Evolutionary conservation across 176 grass and related monocot species (phyloP).

Genomic region (Luzula sylvatica): DNA sequence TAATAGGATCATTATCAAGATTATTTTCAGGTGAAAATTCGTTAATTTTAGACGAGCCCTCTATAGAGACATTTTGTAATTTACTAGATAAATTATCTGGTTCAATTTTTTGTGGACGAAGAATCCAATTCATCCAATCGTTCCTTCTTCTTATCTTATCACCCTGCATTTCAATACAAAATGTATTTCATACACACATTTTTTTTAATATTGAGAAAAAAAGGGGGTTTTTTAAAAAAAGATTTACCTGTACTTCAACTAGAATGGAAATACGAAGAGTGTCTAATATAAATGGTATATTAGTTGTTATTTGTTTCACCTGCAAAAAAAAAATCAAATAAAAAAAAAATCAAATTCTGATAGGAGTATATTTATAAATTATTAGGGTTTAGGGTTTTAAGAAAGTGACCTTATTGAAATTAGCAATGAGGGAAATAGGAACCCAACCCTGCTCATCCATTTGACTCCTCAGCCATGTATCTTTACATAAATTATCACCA

Average conservation of each 20-base stretch:
- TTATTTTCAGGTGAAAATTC: constrained; percentile 20
- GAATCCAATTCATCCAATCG: constrained; percentile 35
- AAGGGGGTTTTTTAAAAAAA: background rate
- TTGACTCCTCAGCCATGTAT: constrained; percentile 55
- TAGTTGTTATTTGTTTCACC: constrained; percentile 29
- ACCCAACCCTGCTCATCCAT: constrained; percentile 96
- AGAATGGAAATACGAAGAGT: constrained; percentile 15
- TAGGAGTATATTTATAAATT: no score
- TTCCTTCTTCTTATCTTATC: constrained; percentile 38
- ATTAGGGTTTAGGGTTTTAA: no score
- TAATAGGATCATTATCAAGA: constrained; percentile 8
- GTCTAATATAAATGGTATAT: constrained; percentile 23
- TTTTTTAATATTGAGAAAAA: constrained; percentile 1
- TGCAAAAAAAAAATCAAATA: constrained; percentile 13
- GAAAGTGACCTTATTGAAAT: constrained; percentile 75
- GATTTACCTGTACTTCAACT: constrained; percentile 37
- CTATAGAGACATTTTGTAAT: constrained; percentile 20
- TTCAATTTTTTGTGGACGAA: constrained; percentile 10
- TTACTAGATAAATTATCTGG: constrained; percentile 18
- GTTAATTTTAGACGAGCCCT: background rate
- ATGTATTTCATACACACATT: constrained; percentile 1
- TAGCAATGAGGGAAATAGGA: constrained; percentile 64
- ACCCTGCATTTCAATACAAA: constrained; percentile 34
- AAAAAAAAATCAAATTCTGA: no score
- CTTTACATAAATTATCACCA: constrained; percentile 78